Evolutionary conservation across 192 early-diverging fungal species (phyloP).

Genomic region (Chytriomyces confervae): DNA sequence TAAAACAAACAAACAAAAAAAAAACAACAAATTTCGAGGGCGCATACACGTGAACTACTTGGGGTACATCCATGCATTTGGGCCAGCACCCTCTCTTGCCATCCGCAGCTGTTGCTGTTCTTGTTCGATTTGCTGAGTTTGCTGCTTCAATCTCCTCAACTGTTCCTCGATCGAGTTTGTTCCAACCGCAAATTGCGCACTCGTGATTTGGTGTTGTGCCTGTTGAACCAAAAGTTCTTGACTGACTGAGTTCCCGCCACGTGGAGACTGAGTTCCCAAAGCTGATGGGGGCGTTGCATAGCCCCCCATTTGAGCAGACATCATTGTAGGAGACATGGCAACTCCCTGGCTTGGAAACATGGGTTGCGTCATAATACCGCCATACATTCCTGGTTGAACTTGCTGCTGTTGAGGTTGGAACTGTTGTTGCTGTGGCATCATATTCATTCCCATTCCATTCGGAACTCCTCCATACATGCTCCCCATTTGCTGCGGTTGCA

Average conservation of each 20-base stretch:
- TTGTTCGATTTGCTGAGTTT: slow-evolving; percentile 25
- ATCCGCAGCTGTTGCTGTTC: slow-evolving; percentile 30
- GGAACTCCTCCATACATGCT: background rate
- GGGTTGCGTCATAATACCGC: background rate
- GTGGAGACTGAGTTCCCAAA: background rate
- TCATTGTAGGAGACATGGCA: slow-evolving; percentile 5
- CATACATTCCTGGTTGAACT: background rate
- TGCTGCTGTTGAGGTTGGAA: background rate
- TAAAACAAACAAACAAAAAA: too few species aligned
- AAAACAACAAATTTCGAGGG: too few species aligned
- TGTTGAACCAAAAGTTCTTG: slow-evolving; percentile 26
- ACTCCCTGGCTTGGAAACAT: background rate
- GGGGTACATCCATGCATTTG: slow-evolving; percentile 3
- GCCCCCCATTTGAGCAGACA: background rate
- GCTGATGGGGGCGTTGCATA: too few species aligned
- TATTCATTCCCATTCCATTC: background rate
- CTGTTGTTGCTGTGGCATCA: background rate
- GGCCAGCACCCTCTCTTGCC: background rate
- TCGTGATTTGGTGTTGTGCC: slow-evolving; percentile 31
- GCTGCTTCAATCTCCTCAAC: slow-evolving; percentile 29
- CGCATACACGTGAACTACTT: background rate
- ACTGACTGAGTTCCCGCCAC: slow-evolving; percentile 4
- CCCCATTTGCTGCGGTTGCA: background rate
- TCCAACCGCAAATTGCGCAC: slow-evolving; percentile 10
- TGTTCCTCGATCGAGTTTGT: slow-evolving; percentile 32